Evolutionary conservation across 108 stramenopile genomes (phyloP), one percentile per base, ranked within the genome.

Genomic region (Epithemia pelagica): DNA sequence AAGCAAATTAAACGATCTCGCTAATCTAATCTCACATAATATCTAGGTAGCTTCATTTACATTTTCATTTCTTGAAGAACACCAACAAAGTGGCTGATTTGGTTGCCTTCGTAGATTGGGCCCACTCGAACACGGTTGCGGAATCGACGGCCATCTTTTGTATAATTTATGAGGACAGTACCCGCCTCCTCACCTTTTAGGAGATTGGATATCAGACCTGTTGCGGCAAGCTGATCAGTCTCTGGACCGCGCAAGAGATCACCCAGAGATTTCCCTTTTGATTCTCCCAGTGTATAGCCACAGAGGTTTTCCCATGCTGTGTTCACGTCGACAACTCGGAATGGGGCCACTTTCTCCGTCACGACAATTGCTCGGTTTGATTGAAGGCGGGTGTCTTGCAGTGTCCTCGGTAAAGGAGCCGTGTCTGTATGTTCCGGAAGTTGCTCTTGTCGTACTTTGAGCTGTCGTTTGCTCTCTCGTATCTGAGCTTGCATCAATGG

Each of bases 251-350:
- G 64, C 54, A 90, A 61, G 53, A 90, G 68, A 19, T 29, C 22
- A 0, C 82, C 84, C 25, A 92, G 55, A 15, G 82, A 78, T 51
- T 71, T 76, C 0, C 88, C 91, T 29, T 74, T 55, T 27, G 79
- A 75, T 66, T 89, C 88, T 1, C 72, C 70, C 30, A 68, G 78
- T 0, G 69, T 65, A 64, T 82, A 89, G 27, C 86, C 88, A 70
- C 88, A 92, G 18, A 92, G 73, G 20, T 61, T 52, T 59, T 82
- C 86, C 91, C 91, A 92, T 3, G 85, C 78, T 24, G 64, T 29
- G 59, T 92, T 92, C 0, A 92, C 91, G 32, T 81, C 62, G 37
- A 77, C 78, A 29, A 92, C 80, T n/a, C 66, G 62, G 64, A 81
- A 92, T 2, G 91, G 91, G 24, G 24, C 58, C 7, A 65, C 66